These are phyloP conservation scores for Lactuca sativa DNA, from an alignment of 129 eudicot genomes.

Conservation along the genomic window DNA sequence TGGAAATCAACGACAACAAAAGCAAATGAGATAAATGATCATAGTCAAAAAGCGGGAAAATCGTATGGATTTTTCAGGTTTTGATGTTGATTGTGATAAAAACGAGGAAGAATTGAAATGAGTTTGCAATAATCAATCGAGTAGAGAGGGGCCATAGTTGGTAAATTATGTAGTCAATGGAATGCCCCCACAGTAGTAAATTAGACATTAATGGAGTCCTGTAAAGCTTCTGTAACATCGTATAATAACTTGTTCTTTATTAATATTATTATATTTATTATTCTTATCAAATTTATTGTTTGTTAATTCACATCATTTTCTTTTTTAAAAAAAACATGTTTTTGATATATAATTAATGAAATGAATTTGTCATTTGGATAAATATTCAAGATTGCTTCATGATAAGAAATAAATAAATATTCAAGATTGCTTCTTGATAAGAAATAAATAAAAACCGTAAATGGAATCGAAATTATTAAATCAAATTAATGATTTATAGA, in stretches of 20 bases:
- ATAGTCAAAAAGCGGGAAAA: constrained; percentile 30
- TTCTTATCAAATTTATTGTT: neutral
- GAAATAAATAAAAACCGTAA: no score
- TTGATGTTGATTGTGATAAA: constrained; percentile 44
- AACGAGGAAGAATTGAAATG: constrained; percentile 28
- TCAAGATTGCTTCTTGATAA: no score
- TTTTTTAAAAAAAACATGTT: no score
- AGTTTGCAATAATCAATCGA: constrained; percentile 18
- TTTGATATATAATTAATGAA: no score
- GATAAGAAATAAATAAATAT: no score
- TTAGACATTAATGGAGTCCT: constrained; percentile 28
- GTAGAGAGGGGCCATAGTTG: constrained; percentile 14
- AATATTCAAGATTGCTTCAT: no score
- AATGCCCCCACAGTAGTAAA: constrained; percentile 15
- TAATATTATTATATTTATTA: neutral
- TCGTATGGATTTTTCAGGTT: constrained; percentile 24
- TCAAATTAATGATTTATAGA: no score
- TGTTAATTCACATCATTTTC: no score
- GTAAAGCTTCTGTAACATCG: constrained; percentile 25
- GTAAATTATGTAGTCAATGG: constrained; percentile 18
- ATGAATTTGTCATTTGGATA: no score
- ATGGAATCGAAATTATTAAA: no score
- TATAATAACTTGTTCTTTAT: neutral
- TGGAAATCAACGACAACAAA: constrained; percentile 4
- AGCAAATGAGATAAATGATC: constrained; percentile 8